Conservation (phyloP, 208 protist genomes). For the Trypanosoma vivax region DNA sequence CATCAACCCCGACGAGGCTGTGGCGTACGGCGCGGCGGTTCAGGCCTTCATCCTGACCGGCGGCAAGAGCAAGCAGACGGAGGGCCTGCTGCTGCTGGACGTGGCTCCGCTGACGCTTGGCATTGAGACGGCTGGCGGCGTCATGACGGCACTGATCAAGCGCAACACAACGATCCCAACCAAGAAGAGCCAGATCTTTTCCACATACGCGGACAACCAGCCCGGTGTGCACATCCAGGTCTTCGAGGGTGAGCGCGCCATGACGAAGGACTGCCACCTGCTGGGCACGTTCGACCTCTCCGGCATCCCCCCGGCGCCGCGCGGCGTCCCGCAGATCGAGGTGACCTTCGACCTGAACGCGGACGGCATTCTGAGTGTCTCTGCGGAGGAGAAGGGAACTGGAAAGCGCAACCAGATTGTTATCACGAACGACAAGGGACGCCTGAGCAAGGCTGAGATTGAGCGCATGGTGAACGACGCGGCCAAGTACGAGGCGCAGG, state of each 20-base stretch:
- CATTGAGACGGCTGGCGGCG: constrained; percentile 87
- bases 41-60: constrained; percentile 93
- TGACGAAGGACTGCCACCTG: constrained; percentile 91
- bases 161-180: constrained; percentile 83
- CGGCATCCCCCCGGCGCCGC: constrained; percentile 59
- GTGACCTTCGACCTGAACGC: constrained; percentile 98
- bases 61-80: constrained; percentile 50
- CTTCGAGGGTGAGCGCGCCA: constrained; percentile 90
- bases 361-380: constrained; percentile 96
- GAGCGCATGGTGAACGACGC: too few species aligned
- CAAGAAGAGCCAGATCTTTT: constrained; percentile 85
- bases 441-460: too few species aligned
- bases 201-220: constrained; percentile 84
- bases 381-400: constrained; percentile 93
- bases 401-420: too few species aligned
- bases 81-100: constrained; percentile 75
- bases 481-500: too few species aligned
- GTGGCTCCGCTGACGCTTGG: constrained; percentile 93
- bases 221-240: constrained; percentile 88
- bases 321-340: constrained; percentile 96
- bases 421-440: too few species aligned
- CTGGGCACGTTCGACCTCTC: constrained; percentile 92
- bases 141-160: constrained; percentile 90
- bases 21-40: constrained; percentile 93
- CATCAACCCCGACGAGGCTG: constrained; percentile 92